phyloP scores from a whole-genome alignment of 768 basidiomycete genomes.

The Trichaptum fuscoviolaceum region DNA sequence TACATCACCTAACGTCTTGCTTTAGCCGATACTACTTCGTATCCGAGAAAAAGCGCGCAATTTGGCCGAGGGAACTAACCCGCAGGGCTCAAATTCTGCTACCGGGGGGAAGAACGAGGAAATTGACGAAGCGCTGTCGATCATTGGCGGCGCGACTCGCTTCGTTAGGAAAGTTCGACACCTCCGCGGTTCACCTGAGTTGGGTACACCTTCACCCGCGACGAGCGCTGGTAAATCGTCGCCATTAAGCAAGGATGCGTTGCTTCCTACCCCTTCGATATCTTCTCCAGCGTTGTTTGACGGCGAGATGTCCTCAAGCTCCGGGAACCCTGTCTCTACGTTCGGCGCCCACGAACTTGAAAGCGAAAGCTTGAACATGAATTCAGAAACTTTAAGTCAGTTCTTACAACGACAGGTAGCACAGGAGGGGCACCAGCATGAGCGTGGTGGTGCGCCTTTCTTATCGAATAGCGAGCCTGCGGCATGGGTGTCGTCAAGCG shows the following conservation, averaged over 20 bases:
- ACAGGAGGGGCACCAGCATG: too few relatives aligned
- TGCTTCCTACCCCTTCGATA: neutral
- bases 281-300: neutral
- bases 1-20: neutral
- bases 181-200: neutral
- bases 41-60: neutral
- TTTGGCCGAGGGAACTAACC: too few relatives aligned
- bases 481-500: neutral
- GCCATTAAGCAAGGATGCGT: neutral
- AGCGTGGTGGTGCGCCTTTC: neutral
- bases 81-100: neutral
- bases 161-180: neutral
- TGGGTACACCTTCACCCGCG: neutral
- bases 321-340: neutral
- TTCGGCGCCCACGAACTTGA: neutral
- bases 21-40: neutral
- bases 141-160: slow-evolving; percentile 10
- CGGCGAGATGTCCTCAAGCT: neutral
- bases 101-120: neutral
- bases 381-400: neutral
- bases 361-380: neutral
- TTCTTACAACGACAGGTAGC: neutral
- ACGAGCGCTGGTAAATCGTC: neutral
- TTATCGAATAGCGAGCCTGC: neutral
- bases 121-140: slow-evolving; percentile 11